A percentile compares a stretch with the other conserved stretches of the same genome.
These are phyloP conservation scores for Pseudozyma thailandica DNA, from an alignment of 1,284 basidiomycete genomes.

Conservation along the genomic window DNA sequence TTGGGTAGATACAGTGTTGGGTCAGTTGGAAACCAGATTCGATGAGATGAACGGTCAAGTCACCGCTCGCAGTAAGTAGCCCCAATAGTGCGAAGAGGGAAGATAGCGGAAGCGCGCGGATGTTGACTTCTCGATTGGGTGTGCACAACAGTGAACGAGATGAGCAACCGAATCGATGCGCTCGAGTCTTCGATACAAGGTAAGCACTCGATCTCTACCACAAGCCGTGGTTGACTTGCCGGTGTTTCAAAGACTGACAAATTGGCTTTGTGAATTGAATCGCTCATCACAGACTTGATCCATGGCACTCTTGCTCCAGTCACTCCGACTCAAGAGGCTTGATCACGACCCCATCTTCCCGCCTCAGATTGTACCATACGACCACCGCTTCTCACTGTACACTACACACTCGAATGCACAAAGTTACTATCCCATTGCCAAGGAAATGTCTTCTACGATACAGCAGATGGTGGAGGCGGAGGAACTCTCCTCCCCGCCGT, in stretches of 20 bases:
- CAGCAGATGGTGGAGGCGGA: constrained; percentile 6
- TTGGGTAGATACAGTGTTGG: constrained; percentile 64
- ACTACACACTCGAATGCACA: too few relatives aligned
- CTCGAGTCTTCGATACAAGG: constrained; percentile 64
- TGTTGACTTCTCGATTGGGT: background rate
- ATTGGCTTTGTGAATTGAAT: background rate
- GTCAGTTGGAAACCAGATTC: constrained; percentile 60
- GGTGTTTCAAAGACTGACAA: background rate
- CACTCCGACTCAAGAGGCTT: background rate
- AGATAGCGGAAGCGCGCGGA: too few relatives aligned
- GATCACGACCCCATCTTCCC: background rate
- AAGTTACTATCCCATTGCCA: too few relatives aligned
- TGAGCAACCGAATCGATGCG: constrained; percentile 64
- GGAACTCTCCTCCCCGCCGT: constrained; percentile 10
- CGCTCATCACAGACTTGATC: constrained; percentile 31
- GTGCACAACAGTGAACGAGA: constrained; percentile 60
- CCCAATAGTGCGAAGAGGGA: background rate
- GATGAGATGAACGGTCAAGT: constrained; percentile 61
- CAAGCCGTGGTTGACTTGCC: too few relatives aligned
- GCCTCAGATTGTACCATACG: background rate
- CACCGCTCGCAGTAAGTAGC: constrained; percentile 56
- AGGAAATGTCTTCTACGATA: too few relatives aligned
- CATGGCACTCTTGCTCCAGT: constrained; percentile 36
- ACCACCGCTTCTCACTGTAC: background rate
- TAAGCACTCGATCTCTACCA: constrained; percentile 16